Evolutionary conservation across 257 asterid genomes (phyloP).

Genomic region (Penstemon barbatus): DNA sequence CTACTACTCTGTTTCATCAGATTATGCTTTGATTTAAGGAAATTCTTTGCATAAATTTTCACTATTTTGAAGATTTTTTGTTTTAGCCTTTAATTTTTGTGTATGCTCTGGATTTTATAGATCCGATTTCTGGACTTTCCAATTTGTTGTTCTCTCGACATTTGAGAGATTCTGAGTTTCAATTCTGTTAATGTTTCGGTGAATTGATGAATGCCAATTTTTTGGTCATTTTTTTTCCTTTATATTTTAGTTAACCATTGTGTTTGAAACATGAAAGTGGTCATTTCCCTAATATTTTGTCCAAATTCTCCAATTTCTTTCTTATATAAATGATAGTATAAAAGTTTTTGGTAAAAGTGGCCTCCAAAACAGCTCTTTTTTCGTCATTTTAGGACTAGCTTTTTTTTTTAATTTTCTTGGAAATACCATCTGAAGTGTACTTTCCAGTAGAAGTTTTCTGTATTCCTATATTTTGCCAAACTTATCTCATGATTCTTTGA

Average conservation of each 20-base stretch:
- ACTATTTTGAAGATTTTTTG: slow-evolving; percentile 21
- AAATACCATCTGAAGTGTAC: slow-evolving; percentile 4
- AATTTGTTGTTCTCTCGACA: slow-evolving; percentile 1
- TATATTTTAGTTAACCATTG: background rate
- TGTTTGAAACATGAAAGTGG: slow-evolving; percentile 14
- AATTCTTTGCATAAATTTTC: background rate
- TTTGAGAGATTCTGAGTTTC: slow-evolving; percentile 8
- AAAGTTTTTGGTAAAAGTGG: background rate
- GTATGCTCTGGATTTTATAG: slow-evolving; percentile 28
- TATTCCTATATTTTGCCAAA: slow-evolving; percentile 3
- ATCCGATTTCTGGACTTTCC: slow-evolving; percentile 31
- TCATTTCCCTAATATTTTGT: background rate
- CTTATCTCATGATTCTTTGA: background rate
- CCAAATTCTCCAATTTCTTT: background rate
- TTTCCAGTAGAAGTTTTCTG: background rate
- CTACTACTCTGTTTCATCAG: background rate
- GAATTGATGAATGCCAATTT: background rate
- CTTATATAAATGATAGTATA: background rate
- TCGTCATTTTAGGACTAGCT: too few species aligned
- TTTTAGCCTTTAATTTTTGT: slow-evolving; percentile 9
- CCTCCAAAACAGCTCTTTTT: too few species aligned
- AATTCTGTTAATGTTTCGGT: background rate
- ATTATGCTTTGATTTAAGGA: slow-evolving; percentile 13
- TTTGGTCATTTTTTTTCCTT: background rate
- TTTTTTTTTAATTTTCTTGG: background rate